phyloP scores from a whole-genome alignment of 345 rosid genomes.

The Abelmoschus esculentus region DNA sequence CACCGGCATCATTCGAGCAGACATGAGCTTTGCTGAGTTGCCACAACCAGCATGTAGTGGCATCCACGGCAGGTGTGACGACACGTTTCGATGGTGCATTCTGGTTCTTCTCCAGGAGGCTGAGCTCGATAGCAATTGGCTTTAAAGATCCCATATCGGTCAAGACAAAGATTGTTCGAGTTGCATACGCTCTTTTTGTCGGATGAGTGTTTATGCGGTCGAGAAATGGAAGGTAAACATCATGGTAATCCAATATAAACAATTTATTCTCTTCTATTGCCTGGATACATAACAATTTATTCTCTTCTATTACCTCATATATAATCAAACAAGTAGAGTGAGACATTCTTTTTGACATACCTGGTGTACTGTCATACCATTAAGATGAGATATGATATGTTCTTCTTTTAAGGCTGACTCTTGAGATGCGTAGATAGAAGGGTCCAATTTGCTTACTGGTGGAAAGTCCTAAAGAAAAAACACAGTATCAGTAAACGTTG shows the following conservation, averaged over 20 bases:
- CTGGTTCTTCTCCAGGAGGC: slow-evolving; percentile 37
- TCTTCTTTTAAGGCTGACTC: slow-evolving; percentile 59
- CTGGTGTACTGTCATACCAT: slow-evolving; percentile 61
- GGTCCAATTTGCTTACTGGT: slow-evolving; percentile 60
- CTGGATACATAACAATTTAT: slow-evolving; percentile 23
- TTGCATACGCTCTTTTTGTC: slow-evolving; percentile 62
- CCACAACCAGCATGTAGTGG: slow-evolving; percentile 80
- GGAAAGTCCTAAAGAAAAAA: slow-evolving; percentile 34
- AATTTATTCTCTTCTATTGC: slow-evolving; percentile 65
- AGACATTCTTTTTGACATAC: slow-evolving; percentile 17
- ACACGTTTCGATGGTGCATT: slow-evolving; percentile 51
- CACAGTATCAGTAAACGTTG: neutral
- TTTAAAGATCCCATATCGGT: slow-evolving; percentile 60
- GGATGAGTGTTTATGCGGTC: slow-evolving; percentile 61
- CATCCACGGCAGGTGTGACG: slow-evolving; percentile 63
- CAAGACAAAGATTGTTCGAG: slow-evolving; percentile 69
- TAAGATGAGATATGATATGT: slow-evolving; percentile 40
- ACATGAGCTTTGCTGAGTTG: slow-evolving; percentile 91
- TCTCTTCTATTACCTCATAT: neutral
- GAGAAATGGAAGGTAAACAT: slow-evolving; percentile 70
- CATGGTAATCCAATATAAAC: slow-evolving; percentile 72
- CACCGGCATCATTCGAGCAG: slow-evolving; percentile 82
- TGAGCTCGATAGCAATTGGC: slow-evolving; percentile 87
- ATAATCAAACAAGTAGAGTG: neutral
- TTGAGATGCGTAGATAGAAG: slow-evolving; percentile 37